These are phyloP conservation scores for Climacium dendroides DNA, from an alignment of 225 moss, liverwort and hornwort genomes.

Conservation along the genomic window DNA sequence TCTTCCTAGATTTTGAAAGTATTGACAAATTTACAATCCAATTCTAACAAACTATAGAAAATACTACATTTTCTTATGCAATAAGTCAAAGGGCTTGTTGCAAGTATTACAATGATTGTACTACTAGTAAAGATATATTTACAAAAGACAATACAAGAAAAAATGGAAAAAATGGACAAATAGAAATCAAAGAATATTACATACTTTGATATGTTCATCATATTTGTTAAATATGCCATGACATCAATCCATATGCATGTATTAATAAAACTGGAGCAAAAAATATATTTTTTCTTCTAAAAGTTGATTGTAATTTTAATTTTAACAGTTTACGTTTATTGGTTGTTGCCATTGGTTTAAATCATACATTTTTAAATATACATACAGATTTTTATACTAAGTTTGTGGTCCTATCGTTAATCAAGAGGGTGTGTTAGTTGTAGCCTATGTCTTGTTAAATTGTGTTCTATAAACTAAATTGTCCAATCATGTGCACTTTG, in stretches of 20 bases:
- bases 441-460: not conserved
- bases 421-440: not conserved
- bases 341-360: not conserved
- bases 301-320: not conserved
- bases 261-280: not conserved
- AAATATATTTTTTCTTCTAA: not conserved
- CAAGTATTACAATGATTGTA: not conserved
- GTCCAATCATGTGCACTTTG: not conserved
- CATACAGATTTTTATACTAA: fast-evolving
- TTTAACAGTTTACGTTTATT: fast-evolving
- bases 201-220: not conserved
- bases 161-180: not conserved
- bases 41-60: not conserved
- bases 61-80: not conserved
- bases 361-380: not conserved
- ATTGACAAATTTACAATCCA: not conserved
- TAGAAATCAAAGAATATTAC: not conserved
- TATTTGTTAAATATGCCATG: not conserved
- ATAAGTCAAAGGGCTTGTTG: fast-evolving
- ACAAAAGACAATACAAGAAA: not conserved
- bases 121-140: not conserved
- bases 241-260: not conserved
- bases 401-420: fast-evolving
- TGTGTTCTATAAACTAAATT: not conserved
- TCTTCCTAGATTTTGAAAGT: not conserved